Evolutionary conservation across 2,329 filamentous ascomycete species (phyloP).

Genomic region (Claviceps humidiphila): DNA sequence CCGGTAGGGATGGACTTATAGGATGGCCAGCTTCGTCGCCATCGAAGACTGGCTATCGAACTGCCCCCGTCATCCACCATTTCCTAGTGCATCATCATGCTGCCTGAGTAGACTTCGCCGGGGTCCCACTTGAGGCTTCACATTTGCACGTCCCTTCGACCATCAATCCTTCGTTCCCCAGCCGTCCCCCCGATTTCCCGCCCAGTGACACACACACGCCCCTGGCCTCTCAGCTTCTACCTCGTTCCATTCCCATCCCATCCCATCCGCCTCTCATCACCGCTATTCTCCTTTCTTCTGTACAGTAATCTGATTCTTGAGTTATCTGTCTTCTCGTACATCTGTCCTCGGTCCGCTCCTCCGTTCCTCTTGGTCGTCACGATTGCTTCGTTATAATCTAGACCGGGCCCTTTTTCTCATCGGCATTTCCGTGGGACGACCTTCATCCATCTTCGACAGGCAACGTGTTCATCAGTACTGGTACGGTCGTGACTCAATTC

Average conservation of each 20-base stretch:
- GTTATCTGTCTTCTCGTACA: constrained; percentile 15
- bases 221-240: constrained; percentile 17
- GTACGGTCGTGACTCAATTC: not conserved
- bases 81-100: not conserved
- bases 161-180: not conserved
- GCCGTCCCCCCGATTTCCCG: constrained; percentile 5
- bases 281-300: constrained; percentile 19
- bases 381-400: constrained; percentile 8
- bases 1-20: not conserved
- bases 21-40: constrained; percentile 5
- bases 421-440: constrained; percentile 17
- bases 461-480: not conserved
- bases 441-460: not conserved
- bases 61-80: constrained; percentile 1
- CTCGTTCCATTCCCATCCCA: constrained; percentile 16
- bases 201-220: constrained; percentile 14
- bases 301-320: constrained; percentile 18
- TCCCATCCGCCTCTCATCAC: constrained; percentile 15
- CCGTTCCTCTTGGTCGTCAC: constrained; percentile 8
- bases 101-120: not conserved
- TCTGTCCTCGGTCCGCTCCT: constrained; percentile 11
- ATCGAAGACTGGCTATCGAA: not conserved
- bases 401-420: constrained; percentile 23
- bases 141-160: not conserved
- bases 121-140: not conserved